Conservation (phyloP, 495 filamentous ascomycete genomes). For the Alectoria sarmentosa region DNA sequence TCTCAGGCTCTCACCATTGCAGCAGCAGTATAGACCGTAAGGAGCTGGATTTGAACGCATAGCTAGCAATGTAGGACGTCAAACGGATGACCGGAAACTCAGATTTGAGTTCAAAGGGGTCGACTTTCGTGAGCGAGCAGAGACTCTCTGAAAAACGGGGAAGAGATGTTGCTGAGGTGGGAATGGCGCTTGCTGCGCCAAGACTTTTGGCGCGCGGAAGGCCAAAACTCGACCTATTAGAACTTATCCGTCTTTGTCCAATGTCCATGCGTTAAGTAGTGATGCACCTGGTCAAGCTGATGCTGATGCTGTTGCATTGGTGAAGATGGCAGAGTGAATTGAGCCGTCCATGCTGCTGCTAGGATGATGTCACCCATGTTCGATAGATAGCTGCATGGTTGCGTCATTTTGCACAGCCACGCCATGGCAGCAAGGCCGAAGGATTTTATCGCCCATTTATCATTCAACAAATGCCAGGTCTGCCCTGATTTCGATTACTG, state of each 20-base stretch:
- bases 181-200: neutral
- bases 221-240: neutral
- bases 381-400: neutral
- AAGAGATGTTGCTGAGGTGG: neutral
- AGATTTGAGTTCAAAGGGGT: neutral
- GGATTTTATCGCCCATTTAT: no score
- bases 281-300: neutral
- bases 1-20: neutral
- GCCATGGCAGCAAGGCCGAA: neutral
- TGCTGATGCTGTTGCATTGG: no score
- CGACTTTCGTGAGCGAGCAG: neutral
- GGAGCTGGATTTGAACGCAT: neutral
- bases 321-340: neutral
- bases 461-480: constrained; percentile 9
- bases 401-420: neutral
- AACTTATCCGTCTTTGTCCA: no score
- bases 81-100: neutral
- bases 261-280: neutral
- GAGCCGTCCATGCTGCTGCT: neutral
- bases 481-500: constrained; percentile 17
- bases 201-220: neutral
- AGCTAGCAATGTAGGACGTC: neutral
- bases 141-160: neutral
- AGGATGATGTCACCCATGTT: neutral
- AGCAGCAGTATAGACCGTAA: neutral